Evolutionary conservation across 495 filamentous ascomycete genomes (phyloP).

Genomic region (Pyrenopolyporus hunteri): DNA sequence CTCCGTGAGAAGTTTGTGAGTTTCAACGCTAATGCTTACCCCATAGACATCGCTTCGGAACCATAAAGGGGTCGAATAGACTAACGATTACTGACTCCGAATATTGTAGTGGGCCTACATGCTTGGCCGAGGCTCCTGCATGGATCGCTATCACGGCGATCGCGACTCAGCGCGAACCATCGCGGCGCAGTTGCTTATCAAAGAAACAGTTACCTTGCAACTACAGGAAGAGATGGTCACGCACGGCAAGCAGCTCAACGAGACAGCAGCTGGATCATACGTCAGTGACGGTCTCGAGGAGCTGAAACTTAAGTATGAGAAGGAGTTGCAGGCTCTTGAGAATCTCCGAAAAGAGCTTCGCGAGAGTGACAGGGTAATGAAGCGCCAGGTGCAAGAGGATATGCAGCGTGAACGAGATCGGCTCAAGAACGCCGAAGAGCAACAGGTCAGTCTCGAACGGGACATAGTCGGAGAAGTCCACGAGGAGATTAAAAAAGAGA

Average conservation of each 20-base stretch:
- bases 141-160: not conserved
- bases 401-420: not conserved
- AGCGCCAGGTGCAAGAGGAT: not conserved
- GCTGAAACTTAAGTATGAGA: not conserved
- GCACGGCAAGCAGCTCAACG: slow-evolving; percentile 32
- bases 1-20: slow-evolving; percentile 35
- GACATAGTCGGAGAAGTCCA: not conserved
- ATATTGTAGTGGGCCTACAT: not conserved
- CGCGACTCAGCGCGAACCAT: not conserved
- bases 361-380: not conserved
- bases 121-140: not conserved
- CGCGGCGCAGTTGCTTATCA: not conserved
- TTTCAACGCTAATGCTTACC: not conserved
- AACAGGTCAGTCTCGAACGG: not conserved
- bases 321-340: not conserved
- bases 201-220: slow-evolving; percentile 25
- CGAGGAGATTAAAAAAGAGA: not conserved
- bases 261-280: slow-evolving; percentile 40
- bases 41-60: not conserved
- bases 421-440: not conserved
- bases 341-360: not conserved
- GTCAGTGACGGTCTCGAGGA: not conserved
- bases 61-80: too few species aligned
- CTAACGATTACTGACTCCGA: not conserved
- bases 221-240: slow-evolving; percentile 51